Base-by-base conservation (phyloP, 2,329 filamentous ascomycete species). In the Trichoderma sp. region DNA sequence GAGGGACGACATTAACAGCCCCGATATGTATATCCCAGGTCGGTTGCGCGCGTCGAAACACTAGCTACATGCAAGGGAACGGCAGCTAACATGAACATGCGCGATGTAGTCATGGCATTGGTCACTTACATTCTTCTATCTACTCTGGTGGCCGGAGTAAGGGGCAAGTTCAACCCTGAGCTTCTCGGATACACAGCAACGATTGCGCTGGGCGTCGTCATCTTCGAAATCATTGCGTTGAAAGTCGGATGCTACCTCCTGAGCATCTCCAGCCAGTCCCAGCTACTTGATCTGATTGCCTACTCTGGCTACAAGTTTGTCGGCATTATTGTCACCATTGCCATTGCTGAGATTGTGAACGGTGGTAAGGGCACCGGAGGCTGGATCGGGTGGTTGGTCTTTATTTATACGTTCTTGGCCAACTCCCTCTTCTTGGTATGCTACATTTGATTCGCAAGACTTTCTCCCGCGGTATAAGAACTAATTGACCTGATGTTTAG, bases 241-340 rank as follows among this genome's bases (percentile, higher is more conserved):
- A 97, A 97, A 81, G 84, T 97, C 29, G 95, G 94, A 63, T 96
- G 92, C 78, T 99, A 98, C 77, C 89, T 99, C 65, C 82, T 99
- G 60, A 93, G 89, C 80, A 98, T 99, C 79, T 96, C 90, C 73
- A 97, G 95, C 77, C 92, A 97, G 72, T 95, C 92, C 17, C 95
- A 98, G 78, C 87, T 98, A 63, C 87, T 98, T 68, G 95, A 99
- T 75, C 81, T 99, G 60, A 90, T 99, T 64, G 96, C 96, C 5
- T 99, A 99, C 81, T 94, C 92, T 2, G 96, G 96, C 22, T 99
- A 99, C 83, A 99, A 99, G 80, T 99, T 99, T 76, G 94, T 99
- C 32, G 95, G 94, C 35, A 93, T 97, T 73, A 99, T 99, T 70
- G 86, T 92, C 59, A 97, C 94, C 0, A 88, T 98, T 70, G 86